phyloP scores from a whole-genome alignment of 768 basidiomycete genomes.

The Leucocoprinus birnbaumii region DNA sequence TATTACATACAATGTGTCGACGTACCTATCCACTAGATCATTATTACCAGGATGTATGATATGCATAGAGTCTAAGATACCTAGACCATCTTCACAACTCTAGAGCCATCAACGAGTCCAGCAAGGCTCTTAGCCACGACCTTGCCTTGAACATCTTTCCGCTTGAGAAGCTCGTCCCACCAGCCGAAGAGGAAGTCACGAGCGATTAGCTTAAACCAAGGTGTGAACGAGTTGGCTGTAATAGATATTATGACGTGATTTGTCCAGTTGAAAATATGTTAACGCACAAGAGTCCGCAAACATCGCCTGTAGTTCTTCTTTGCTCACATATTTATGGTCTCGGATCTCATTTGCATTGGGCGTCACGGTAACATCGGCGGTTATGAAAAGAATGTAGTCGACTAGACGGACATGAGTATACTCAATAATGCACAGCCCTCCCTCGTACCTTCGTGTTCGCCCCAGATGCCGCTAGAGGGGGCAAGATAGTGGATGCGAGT shows the following conservation, averaged over 20 bases:
- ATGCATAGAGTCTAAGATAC: too few species aligned
- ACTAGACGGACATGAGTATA: slow-evolving; percentile 48
- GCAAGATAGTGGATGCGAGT: slow-evolving; percentile 98
- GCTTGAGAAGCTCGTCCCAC: slow-evolving; percentile 89
- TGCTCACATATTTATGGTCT: slow-evolving; percentile 87
- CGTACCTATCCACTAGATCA: not conserved
- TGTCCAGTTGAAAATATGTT: not conserved
- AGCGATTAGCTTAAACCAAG: slow-evolving; percentile 99
- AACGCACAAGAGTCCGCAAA: slow-evolving; percentile 72
- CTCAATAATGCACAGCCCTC: not conserved
- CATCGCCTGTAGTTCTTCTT: slow-evolving; percentile 87
- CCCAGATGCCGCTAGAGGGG: slow-evolving; percentile 90
- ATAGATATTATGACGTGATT: not conserved
- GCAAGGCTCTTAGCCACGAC: slow-evolving; percentile 62
- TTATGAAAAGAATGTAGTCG: slow-evolving; percentile 96
- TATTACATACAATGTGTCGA: not conserved
- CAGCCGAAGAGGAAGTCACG: slow-evolving; percentile 96
- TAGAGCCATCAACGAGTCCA: slow-evolving; percentile 67
- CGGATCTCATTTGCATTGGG: slow-evolving; percentile 91
- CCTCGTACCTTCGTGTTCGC: slow-evolving; percentile 90
- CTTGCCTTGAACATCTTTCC: slow-evolving; percentile 52
- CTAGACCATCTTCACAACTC: slow-evolving; percentile 54
- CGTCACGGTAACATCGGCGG: slow-evolving; percentile 78
- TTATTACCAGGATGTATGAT: not conserved
- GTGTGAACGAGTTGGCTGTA: slow-evolving; percentile 86